These are phyloP conservation scores for Silene latifolia DNA, from an alignment of 148 eudicot genomes.

Conservation along the genomic window DNA sequence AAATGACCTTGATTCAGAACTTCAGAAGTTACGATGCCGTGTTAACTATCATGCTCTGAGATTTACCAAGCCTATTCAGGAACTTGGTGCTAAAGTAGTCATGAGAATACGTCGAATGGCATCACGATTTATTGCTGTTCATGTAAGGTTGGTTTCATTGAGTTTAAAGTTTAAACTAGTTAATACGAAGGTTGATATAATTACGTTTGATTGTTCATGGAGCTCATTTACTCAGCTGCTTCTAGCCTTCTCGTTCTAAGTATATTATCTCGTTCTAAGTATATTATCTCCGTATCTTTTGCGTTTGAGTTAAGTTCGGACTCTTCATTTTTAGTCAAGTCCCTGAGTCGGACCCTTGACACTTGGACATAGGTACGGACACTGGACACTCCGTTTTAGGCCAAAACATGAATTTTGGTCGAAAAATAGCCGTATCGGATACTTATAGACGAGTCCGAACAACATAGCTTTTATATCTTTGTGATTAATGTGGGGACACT, in stretches of 20 bases:
- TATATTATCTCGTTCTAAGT: too few species aligned
- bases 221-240: neutral
- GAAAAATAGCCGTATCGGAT: too few species aligned
- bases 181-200: neutral
- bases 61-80: slow-evolving; percentile 76
- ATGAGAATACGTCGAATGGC: slow-evolving; percentile 69
- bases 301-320: too few species aligned
- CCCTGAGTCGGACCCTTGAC: too few species aligned
- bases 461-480: too few species aligned
- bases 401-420: too few species aligned
- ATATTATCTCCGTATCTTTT: too few species aligned
- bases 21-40: slow-evolving; percentile 92
- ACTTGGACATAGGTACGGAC: too few species aligned
- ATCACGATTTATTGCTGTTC: slow-evolving; percentile 77
- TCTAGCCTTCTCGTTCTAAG: neutral
- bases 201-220: neutral
- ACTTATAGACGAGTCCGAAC: too few species aligned
- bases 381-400: too few species aligned
- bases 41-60: slow-evolving; percentile 85
- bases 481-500: too few species aligned
- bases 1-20: slow-evolving; percentile 74
- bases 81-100: slow-evolving; percentile 68
- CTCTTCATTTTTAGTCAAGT: too few species aligned
- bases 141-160: slow-evolving; percentile 63
- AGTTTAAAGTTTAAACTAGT: neutral